Evolutionary conservation across 768 basidiomycete species (phyloP).

Genomic region (Amanita jacksonii): DNA sequence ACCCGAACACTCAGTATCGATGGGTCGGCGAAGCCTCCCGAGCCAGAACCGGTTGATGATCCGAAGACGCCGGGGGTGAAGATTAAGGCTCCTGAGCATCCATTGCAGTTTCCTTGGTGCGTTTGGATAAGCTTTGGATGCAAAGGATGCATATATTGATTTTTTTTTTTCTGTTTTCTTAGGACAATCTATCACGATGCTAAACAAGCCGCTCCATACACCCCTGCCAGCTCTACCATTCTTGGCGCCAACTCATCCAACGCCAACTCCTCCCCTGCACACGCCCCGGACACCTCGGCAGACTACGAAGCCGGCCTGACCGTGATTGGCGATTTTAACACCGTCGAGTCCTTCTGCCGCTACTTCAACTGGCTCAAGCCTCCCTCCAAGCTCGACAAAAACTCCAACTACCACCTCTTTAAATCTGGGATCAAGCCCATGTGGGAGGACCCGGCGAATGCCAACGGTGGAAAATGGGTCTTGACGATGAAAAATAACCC

Average conservation of each 20-base stretch:
- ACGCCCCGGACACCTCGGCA: slow-evolving; percentile 54
- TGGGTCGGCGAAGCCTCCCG: slow-evolving; percentile 62
- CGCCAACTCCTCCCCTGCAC: slow-evolving; percentile 22
- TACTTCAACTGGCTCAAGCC: slow-evolving; percentile 94
- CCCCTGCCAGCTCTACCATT: slow-evolving; percentile 29
- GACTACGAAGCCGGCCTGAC: slow-evolving; percentile 84
- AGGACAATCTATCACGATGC: slow-evolving; percentile 92
- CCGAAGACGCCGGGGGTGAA: slow-evolving; percentile 71
- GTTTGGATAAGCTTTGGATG: slow-evolving; percentile 13
- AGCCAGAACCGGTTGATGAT: slow-evolving; percentile 71
- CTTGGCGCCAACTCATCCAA: slow-evolving; percentile 17
- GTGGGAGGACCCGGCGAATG: slow-evolving; percentile 95
- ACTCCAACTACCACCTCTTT: slow-evolving; percentile 94
- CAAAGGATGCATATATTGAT: slow-evolving; percentile 7
- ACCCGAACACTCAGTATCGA: slow-evolving; percentile 54
- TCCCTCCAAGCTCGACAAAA: slow-evolving; percentile 79
- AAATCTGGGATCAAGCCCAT: slow-evolving; percentile 91
- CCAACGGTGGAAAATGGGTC: slow-evolving; percentile 92
- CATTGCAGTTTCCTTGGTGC: slow-evolving; percentile 76
- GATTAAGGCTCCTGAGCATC: slow-evolving; percentile 72
- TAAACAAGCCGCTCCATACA: slow-evolving; percentile 60
- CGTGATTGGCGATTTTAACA: slow-evolving; percentile 82
- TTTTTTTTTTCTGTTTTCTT: background rate
- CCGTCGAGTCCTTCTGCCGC: slow-evolving; percentile 84
- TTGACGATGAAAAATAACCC: slow-evolving; percentile 86